Base-by-base conservation (phyloP, 2,329 filamentous ascomycete genomes). In the Fusarium torreyae region DNA sequence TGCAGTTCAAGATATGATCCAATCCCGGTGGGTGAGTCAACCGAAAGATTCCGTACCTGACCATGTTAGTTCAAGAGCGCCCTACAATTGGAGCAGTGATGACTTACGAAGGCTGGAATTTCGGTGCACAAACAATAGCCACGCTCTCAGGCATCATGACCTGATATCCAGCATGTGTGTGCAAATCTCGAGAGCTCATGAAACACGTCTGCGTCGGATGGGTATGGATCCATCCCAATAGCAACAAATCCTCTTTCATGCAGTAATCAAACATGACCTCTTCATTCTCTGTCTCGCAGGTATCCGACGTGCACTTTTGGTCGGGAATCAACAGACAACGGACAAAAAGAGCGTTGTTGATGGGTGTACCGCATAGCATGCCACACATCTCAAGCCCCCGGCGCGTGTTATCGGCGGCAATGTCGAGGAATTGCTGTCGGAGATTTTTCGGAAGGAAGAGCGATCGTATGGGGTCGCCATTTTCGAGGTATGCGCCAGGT, bases 201-300 rank as follows among this genome's bases (percentile, higher is more conserved):
- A 99, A 99, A 80, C 96, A 99, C 0, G 94, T 97, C 81, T 99
- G 96, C 0, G 92, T 94, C 0, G 96, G 96, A 78, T 99, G 96
- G 1, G 96, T 99, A 77, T 99, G 96, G 65, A 99, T 99, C 96
- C 96, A 99, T 39, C 95, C 95, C 7, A 97, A 86, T 54, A 97
- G 89, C 79, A 97, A 88, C 36, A 98, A 81, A 64, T 97, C 92
- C 75, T 97, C 89, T 7, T 85, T 86, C 73, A 96, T 92, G 76
- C 94, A 97, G 78, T 95, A 98, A 58, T 97, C 94, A 72, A 98
- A 94, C 28, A 98, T 86, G 1, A 89, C 89, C 31, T 88, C 87
- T 78, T 97, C 94, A 70, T 98, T 96, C 48, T 94, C 89, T 20
- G 94, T 98, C 80, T 98, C 95, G 78, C 96, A 99, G 0, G 96